Evolutionary conservation across 495 filamentous ascomycete species (phyloP).

Genomic region (Zalerion maritima): DNA sequence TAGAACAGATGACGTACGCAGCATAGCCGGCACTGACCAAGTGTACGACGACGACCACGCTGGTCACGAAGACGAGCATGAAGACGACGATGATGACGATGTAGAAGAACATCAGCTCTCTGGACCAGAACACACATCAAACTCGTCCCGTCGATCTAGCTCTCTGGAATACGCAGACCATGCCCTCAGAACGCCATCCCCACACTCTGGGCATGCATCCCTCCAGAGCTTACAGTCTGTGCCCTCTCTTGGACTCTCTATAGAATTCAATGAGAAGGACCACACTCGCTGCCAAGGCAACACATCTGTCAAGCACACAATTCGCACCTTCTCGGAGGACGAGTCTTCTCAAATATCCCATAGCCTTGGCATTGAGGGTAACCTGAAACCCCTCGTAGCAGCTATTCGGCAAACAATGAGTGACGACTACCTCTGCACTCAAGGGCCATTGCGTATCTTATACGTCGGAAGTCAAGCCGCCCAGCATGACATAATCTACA

Average conservation of each 20-base stretch:
- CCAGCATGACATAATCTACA: conserved; percentile 57
- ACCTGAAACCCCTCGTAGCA: conserved; percentile 30
- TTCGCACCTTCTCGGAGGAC: conserved; percentile 39
- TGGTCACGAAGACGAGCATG: conserved; percentile 14
- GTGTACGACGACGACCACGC: conserved; percentile 22
- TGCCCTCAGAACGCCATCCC: conserved; percentile 28
- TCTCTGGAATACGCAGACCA: conserved; percentile 20
- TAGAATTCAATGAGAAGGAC: conserved; percentile 48
- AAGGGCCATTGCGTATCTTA: conserved; percentile 53
- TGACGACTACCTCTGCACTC: conserved; percentile 42
- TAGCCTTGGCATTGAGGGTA: conserved; percentile 17
- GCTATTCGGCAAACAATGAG: conserved; percentile 63
- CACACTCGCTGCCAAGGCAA: conserved; percentile 33
- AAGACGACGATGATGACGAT: conserved; percentile 16
- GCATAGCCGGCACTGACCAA: conserved; percentile 35
- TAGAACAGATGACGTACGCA: conserved; percentile 37
- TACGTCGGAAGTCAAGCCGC: conserved; percentile 50
- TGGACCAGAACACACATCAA: conserved; percentile 16
- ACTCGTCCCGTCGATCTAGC: conserved; percentile 15
- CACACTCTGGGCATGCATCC: conserved; percentile 21
- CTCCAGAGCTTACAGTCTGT: conserved; percentile 22
- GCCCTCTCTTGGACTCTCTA: conserved; percentile 18
- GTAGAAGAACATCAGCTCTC: conserved; percentile 14
- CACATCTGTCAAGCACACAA: conserved; percentile 48
- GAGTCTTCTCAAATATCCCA: conserved; percentile 34